Base-by-base conservation (phyloP, 805 yeast species). In the Cyberlindnera maclurae region DNA sequence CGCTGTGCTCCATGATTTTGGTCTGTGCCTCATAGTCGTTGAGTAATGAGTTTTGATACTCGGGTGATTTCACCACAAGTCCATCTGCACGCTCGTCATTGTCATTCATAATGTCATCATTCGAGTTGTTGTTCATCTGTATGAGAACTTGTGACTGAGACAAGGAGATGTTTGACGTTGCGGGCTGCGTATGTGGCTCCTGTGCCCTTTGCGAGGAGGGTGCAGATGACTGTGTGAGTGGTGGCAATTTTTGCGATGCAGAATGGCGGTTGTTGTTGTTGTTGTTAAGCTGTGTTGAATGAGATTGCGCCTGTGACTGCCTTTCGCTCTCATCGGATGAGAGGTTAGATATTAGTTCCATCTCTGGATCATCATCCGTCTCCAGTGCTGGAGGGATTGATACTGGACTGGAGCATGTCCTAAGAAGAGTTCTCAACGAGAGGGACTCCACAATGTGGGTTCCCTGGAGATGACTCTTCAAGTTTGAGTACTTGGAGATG, bases 401-500 rank as follows among this genome's bases (percentile, higher is more conserved):
- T 3, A 29, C 41, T 15, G 44, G 45, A 4, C 41, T 35, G 38
- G 62, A 64, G 40, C 60, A 61, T 10, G 45, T 39, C 11, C 36
- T 35, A 10, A 52, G 17, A 15, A 62, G 55, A 4, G 65, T 54
- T 43, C 79, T 58, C 24, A 74, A 58, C 3, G 88, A 79, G 60
- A 90, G 65, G 22, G 78, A 75, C 12, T 84, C 81, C 8, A 88
- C 78, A 34, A 88, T 63, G 58, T 83, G 82, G 3, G 95, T 79
- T 37, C 73, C 74, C 48, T 88, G 94, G 42, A 90, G 65, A 34
- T 70, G 70, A 29, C 77, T 80, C 52, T 89, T 83, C 58, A 89
- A 65, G 44, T 77, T 73, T 0, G 96, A 80, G 54, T 93, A 90
- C 60, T 90, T 90, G 4, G 97, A 88, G 31, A 89, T 85, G 59